Evolutionary conservation across 768 basidiomycete species (phyloP).

Genomic region (Suillus occidentalis): DNA sequence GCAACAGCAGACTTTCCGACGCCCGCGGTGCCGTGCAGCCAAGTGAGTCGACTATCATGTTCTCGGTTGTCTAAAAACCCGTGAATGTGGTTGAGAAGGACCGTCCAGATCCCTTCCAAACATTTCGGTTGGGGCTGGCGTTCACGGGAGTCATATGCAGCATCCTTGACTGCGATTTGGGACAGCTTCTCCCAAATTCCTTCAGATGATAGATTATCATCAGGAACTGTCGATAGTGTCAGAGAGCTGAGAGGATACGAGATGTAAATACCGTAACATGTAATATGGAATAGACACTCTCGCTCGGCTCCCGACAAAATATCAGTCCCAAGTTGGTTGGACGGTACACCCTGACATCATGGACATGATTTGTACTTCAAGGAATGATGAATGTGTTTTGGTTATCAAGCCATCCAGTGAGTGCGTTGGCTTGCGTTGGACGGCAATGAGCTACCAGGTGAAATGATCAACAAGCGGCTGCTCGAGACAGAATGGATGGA

Average conservation of each 20-base stretch:
- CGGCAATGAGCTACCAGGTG: no score
- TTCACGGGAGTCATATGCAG: neutral
- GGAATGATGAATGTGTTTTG: no score
- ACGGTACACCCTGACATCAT: no score
- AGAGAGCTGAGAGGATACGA: neutral
- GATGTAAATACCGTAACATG: neutral
- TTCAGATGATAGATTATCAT: neutral
- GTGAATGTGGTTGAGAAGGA: neutral
- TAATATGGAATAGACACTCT: no score
- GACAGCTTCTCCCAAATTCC: neutral
- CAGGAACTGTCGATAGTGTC: neutral
- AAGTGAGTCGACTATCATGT: neutral
- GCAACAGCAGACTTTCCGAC: constrained; percentile 1
- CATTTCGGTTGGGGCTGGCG: neutral
- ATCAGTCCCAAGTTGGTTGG: no score
- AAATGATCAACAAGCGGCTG: neutral
- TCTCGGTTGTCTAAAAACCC: neutral
- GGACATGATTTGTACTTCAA: no score
- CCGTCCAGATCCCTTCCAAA: neutral
- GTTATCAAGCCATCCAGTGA: no score
- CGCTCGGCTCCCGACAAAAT: no score
- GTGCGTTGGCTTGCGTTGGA: no score
- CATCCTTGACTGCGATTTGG: neutral
- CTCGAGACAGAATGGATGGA: neutral
- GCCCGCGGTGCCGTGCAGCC: neutral